Evolutionary conservation across 495 filamentous ascomycete genomes (phyloP), one percentile per base, ranked within the genome.

Genomic region (Talaromyces wortmannii): DNA sequence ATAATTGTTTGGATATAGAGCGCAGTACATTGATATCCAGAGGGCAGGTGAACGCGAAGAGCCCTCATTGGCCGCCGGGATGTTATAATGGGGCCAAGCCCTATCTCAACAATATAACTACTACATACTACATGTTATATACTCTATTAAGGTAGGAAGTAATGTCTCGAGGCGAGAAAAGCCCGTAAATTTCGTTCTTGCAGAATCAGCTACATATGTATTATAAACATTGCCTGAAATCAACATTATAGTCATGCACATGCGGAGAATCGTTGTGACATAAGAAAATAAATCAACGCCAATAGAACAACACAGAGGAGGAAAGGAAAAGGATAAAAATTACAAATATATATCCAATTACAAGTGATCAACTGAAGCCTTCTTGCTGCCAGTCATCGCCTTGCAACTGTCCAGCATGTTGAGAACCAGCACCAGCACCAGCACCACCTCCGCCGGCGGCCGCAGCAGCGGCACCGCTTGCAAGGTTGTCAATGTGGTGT

Each of bases 371-470:
- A 52, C 66, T 66, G 52, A 86, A 86, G 3, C 78, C 78, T 55
- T 83, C 82, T 61, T 81, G 78, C 64, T 83, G 80, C 82, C 83
- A 87, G 52, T 82, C 79, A 53, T 80, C 78, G 45, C 75, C 75
- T 48, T 78, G 62, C 17, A 78, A 67, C 52, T 75, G 73, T 17
- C 72, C 70, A 52, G 67, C 70, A 46, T 63, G 60, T 30, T 65
- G 65, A 45, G 67, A 66, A 50, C 68, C 74, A 50, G 63, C 61
- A 31, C 66, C 66, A 46, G 67, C 66, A 50, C 67, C 74, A 52
- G 53, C 67, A 8, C 65, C 68, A 15, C 59, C 63, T 47, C 67
- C 67, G 45, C 65, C 63, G 15, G 58, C 69, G 55, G 66, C 76
- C 23, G 69, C 75, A 3, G 75, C 74, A 11, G 68, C 64, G 43